Evolutionary conservation across 345 rosid species (phyloP).

Genomic region (Eucalyptus curtisii): DNA sequence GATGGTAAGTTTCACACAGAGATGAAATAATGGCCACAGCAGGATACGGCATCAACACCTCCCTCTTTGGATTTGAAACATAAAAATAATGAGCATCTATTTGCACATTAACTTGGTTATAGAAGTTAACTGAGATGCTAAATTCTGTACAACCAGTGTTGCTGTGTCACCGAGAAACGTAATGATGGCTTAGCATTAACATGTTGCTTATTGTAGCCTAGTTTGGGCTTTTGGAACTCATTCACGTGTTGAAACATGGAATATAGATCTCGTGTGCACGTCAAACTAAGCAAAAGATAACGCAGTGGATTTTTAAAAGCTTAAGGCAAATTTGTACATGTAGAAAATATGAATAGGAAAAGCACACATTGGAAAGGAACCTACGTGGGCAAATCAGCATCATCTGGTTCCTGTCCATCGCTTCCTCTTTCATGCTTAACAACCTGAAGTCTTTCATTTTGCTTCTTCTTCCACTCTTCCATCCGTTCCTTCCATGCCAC

Average conservation of each 20-base stretch:
- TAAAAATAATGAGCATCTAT: neutral
- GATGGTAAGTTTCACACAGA: neutral
- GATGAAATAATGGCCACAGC: neutral
- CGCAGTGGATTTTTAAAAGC: neutral
- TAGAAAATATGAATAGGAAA: neutral
- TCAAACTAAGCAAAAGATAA: neutral
- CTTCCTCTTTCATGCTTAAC: slow-evolving; percentile 45
- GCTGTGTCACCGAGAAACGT: neutral
- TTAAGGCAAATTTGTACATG: neutral
- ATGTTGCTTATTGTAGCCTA: neutral
- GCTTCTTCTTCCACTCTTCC: slow-evolving; percentile 86
- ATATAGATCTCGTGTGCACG: neutral
- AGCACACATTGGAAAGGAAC: neutral
- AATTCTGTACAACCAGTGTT: neutral
- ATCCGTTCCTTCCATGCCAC: slow-evolving; percentile 91
- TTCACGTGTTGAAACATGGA: neutral
- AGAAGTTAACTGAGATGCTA: neutral
- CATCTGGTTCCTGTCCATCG: slow-evolving; percentile 36
- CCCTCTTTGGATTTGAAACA: neutral
- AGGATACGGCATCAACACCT: neutral
- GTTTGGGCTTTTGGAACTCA: neutral
- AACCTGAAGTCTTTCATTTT: slow-evolving; percentile 51
- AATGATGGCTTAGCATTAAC: neutral
- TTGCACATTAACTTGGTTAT: neutral
- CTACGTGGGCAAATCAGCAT: slow-evolving; percentile 68